These are phyloP conservation scores for Cystobasidium slooffiae DNA, from an alignment of 1,284 basidiomycete species.

Conservation along the genomic window DNA sequence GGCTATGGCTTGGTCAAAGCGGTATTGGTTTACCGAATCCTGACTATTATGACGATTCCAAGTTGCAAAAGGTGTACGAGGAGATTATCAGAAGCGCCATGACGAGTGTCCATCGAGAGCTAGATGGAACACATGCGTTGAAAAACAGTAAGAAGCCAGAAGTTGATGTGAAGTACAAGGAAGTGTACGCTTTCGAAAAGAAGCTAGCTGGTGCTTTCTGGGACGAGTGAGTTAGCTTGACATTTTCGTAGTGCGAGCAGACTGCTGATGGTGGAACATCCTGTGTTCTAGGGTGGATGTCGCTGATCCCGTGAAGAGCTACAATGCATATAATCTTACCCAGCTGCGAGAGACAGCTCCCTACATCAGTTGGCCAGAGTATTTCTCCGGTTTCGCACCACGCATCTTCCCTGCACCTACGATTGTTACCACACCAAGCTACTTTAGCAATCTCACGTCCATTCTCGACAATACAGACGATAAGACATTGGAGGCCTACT, in stretches of 20 bases:
- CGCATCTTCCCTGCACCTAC: slow-evolving; percentile 74
- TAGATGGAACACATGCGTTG: slow-evolving; percentile 63
- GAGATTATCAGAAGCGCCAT: slow-evolving; percentile 62
- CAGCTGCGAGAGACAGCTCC: slow-evolving; percentile 64
- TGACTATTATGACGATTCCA: slow-evolving; percentile 88
- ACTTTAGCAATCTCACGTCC: slow-evolving; percentile 68
- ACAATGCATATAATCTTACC: slow-evolving; percentile 84
- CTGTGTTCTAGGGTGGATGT: slow-evolving; percentile 62
- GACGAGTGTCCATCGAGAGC: slow-evolving; percentile 63
- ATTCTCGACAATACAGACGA: slow-evolving; percentile 73
- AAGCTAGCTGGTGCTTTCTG: slow-evolving; percentile 78
- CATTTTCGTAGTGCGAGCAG: not conserved
- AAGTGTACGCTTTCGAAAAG: slow-evolving; percentile 79
- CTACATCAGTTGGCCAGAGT: slow-evolving; percentile 78
- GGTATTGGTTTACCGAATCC: slow-evolving; percentile 81
- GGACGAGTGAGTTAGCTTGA: slow-evolving; percentile 66
- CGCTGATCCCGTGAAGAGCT: slow-evolving; percentile 77
- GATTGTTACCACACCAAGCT: slow-evolving; percentile 83
- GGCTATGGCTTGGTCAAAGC: slow-evolving; percentile 83
- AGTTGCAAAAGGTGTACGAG: slow-evolving; percentile 72
- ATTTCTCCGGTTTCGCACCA: slow-evolving; percentile 81
- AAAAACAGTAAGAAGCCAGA: slow-evolving; percentile 54
- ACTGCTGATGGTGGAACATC: slow-evolving; percentile 63
- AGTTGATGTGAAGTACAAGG: slow-evolving; percentile 64
- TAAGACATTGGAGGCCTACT: slow-evolving; percentile 82